Evolutionary conservation across 331 rosid genomes (phyloP).

Genomic region (Cydonia oblonga): DNA sequence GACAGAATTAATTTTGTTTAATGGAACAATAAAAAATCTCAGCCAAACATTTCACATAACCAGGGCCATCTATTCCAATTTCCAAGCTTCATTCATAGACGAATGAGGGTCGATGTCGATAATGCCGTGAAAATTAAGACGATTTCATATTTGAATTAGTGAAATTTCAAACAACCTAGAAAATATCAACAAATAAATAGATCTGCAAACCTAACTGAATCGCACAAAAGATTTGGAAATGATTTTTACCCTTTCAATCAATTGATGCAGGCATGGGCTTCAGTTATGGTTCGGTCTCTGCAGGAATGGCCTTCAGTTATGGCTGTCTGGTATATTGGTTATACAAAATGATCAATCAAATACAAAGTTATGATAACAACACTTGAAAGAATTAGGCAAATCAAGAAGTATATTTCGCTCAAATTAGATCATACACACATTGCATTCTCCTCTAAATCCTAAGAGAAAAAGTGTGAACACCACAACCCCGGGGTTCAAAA

Average conservation of each 20-base stretch:
- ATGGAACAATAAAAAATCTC: background rate
- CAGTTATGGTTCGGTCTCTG: too few species aligned
- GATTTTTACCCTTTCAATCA: too few species aligned
- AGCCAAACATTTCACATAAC: background rate
- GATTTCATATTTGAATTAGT: background rate
- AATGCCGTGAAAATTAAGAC: background rate
- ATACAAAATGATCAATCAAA: background rate
- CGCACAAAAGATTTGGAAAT: too few species aligned
- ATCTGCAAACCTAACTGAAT: too few species aligned
- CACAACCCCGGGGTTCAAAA: background rate
- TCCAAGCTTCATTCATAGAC: background rate
- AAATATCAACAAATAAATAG: background rate
- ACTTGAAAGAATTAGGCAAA: background rate
- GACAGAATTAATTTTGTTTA: too few species aligned
- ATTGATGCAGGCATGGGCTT: too few species aligned
- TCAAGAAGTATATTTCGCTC: background rate
- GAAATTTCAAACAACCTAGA: background rate
- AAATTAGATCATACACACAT: background rate
- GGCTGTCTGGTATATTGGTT: too few species aligned
- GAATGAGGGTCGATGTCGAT: background rate
- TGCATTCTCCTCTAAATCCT: background rate
- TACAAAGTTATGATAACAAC: too few species aligned
- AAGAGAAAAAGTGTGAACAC: background rate
- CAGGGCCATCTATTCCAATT: background rate
- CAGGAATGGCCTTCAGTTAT: too few species aligned